Percentiles rank a stretch among this genome's conserved stretches.
Evolutionary conservation across 352 stramenopile species (phyloP).

Genomic region (Globisporangium spinosum): DNA sequence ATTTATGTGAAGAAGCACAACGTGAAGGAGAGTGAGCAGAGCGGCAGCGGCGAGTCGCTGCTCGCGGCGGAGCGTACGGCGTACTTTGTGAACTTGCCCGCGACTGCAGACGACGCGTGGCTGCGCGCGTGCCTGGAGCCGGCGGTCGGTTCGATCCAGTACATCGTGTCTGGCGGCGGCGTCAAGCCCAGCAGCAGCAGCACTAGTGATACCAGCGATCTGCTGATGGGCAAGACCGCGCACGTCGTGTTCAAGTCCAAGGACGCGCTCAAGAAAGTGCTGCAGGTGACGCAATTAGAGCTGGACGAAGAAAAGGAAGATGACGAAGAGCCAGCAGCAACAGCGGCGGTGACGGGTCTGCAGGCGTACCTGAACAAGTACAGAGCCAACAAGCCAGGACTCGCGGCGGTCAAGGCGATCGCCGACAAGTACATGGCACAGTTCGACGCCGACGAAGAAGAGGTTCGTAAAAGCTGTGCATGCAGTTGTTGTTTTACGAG

Average conservation of each 20-base stretch:
- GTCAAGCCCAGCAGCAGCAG: constrained; percentile 12
- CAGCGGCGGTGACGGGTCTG: background rate
- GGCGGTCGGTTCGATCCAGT: constrained; percentile 51
- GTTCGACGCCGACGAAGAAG: constrained; percentile 70
- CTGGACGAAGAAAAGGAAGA: constrained; percentile 17
- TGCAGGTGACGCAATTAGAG: constrained; percentile 39
- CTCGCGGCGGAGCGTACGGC: constrained; percentile 62
- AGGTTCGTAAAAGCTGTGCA: constrained; percentile 24
- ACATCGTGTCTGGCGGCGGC: constrained; percentile 34
- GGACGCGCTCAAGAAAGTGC: constrained; percentile 50
- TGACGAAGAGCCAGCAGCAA: background rate
- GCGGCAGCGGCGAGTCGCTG: constrained; percentile 29
- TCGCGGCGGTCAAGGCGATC: constrained; percentile 58
- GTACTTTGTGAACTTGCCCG: constrained; percentile 74
- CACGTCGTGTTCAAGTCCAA: constrained; percentile 78
- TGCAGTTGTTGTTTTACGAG: too few species aligned
- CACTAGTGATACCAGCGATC: constrained; percentile 15
- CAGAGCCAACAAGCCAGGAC: constrained; percentile 56
- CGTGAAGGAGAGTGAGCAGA: constrained; percentile 34
- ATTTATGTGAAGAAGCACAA: constrained; percentile 78
- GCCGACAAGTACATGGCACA: constrained; percentile 73
- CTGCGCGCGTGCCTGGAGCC: constrained; percentile 45
- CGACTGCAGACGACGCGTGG: constrained; percentile 42
- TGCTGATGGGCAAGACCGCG: constrained; percentile 34
- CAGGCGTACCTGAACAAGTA: constrained; percentile 61